phyloP scores from a whole-genome alignment of 345 rosid species.

The Citrus reticulata region DNA sequence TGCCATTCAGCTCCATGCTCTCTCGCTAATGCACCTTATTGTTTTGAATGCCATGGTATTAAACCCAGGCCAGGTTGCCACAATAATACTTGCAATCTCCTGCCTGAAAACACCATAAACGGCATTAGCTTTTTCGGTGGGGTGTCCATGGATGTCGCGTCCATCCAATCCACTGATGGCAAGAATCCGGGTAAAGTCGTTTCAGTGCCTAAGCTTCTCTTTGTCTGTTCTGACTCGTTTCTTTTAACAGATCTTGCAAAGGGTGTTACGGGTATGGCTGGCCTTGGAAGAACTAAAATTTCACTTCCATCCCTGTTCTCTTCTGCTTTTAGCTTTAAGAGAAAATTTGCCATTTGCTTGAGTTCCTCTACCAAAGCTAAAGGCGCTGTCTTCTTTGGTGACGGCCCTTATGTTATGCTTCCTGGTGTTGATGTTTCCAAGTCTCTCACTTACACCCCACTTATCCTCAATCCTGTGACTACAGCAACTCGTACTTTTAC shows the following conservation, averaged over 20 bases:
- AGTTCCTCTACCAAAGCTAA: constrained; percentile 15
- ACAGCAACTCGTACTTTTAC: constrained; percentile 4
- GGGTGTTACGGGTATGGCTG: constrained; percentile 30
- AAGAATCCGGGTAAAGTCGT: constrained; percentile 30
- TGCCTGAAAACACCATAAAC: constrained; percentile 32
- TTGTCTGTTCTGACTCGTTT: constrained; percentile 20
- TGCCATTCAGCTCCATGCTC: constrained; percentile 38
- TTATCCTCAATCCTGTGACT: constrained; percentile 31
- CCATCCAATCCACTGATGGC: constrained; percentile 38
- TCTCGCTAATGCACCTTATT: constrained; percentile 23
- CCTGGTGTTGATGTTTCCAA: constrained; percentile 29
- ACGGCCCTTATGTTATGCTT: constrained; percentile 26
- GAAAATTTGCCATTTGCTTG: constrained; percentile 34
- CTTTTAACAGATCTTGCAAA: constrained; percentile 18
- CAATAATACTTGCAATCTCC: constrained; percentile 39
- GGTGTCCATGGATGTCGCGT: constrained; percentile 34
- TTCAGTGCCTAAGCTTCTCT: constrained; percentile 25
- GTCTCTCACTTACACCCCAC: constrained; percentile 35
- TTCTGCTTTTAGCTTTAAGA: constrained; percentile 18
- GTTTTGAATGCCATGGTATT: constrained; percentile 18
- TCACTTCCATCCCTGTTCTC: constrained; percentile 27
- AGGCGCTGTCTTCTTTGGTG: constrained; percentile 33
- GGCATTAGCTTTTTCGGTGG: constrained; percentile 23
- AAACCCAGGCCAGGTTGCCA: constrained; percentile 43
- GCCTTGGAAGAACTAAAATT: constrained; percentile 24